These are phyloP conservation scores for Spiromastix sp. DNA, from an alignment of 2,329 filamentous ascomycete species.

Conservation along the genomic window DNA sequence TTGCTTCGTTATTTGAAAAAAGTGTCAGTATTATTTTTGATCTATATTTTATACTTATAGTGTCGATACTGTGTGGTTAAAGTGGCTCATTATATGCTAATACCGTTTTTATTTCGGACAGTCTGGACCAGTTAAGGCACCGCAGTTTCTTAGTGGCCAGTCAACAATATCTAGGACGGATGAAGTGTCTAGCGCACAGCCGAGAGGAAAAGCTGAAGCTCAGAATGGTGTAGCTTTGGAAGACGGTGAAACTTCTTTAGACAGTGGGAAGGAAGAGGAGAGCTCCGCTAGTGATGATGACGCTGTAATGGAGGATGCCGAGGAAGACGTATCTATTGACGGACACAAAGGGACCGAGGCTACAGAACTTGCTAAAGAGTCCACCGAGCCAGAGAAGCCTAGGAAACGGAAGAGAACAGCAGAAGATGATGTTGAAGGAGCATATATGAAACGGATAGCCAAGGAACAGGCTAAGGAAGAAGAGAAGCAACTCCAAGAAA, in stretches of 20 bases:
- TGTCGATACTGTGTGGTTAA: no score
- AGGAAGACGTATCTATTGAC: slow-evolving; percentile 40
- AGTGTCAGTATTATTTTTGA: slow-evolving; percentile 49
- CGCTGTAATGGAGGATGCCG: slow-evolving; percentile 20
- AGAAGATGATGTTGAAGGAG: slow-evolving; percentile 34
- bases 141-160: slow-evolving; percentile 11
- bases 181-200: not conserved
- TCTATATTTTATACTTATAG: not conserved
- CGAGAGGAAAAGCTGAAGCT: not conserved
- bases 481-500: slow-evolving; percentile 22
- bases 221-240: slow-evolving; percentile 8
- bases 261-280: slow-evolving; percentile 17
- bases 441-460: slow-evolving; percentile 34
- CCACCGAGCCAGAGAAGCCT: slow-evolving; percentile 15
- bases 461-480: slow-evolving; percentile 32
- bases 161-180: not conserved
- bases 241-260: slow-evolving; percentile 3
- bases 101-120: slow-evolving; percentile 9
- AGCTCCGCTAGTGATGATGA: slow-evolving; percentile 19
- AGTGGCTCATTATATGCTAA: not conserved
- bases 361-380: slow-evolving; percentile 14
- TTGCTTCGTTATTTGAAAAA: slow-evolving; percentile 60
- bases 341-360: slow-evolving; percentile 50
- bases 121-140: slow-evolving; percentile 32
- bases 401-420: slow-evolving; percentile 46